Base-by-base conservation (phyloP, 371 early-diverging fungal genomes). In the Lichtheimia corymbifera region DNA sequence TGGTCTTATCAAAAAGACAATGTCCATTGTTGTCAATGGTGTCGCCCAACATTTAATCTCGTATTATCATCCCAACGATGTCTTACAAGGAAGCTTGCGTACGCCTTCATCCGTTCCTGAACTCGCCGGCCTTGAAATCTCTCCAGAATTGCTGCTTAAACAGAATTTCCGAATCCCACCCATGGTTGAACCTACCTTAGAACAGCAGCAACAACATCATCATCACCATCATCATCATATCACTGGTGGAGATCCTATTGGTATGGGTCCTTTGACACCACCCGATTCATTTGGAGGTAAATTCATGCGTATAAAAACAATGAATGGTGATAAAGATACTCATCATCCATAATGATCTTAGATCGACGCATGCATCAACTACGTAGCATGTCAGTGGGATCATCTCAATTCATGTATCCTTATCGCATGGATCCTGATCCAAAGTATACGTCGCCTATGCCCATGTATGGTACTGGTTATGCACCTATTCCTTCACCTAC, bases 1-100 rank as follows among this genome's bases (percentile, higher is more conserved):
- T 63, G 95, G 95, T 0, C 80, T 95, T 20, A 88, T 93, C 65
- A 95, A 95, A 67, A 92, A 93, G 71, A 89, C 95, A 4, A 86
- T 95, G 81, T 93, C 93, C 12, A 86, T 93, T 54, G 86, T 88
- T 35, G 85, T 86, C 52, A 86, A 92, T 62, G 91, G 91, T 52
- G 83, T 85, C 43, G 76, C 86, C 52, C 90, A 93, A 65, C 94
- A 94, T 63, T 74, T 95, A 67, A 92, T 95, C 55, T 92, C 91
- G 53, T 95, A 95, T 62, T 93, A 93, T 68, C 80, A 86, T 45
- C 86, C 88, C 55, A 87, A 89, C 30, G 92, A 93, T 67, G 84
- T 91, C 22, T 59, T 83, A 20, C 63, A 73, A n/a, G 77, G 80
- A 25, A 78, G 70, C 50, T 66, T 87, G 43, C 78, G 85, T 17